Evolutionary conservation across 148 eudicot genomes (phyloP), one percentile per base, ranked within the genome.

Genomic region (Simmondsia chinensis): DNA sequence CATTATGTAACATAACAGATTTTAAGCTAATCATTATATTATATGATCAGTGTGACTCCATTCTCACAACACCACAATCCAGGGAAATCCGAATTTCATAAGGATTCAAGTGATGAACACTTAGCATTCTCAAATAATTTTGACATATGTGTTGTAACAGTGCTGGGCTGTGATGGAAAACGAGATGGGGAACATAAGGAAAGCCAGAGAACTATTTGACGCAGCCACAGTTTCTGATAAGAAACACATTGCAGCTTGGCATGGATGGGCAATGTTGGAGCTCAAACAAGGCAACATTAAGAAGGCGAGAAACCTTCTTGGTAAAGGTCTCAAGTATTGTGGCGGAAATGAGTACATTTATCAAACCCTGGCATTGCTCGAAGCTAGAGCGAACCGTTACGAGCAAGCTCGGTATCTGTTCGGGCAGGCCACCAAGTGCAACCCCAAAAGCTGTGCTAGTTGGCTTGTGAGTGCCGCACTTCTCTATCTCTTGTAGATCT

Each of bases 151-250:
- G 34, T 63, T 61, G 56, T 43, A 48, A 31, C 60, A 91, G 99
- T 85, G 99, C 28, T 85, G 95, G 99, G 99, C 95, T 50, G 86
- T 86, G 68, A 67, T 91, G 48, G 99, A 91, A 53, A 82, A 63
- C 51, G 81, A 70, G 63, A 33, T 77, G 64, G 94, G 99, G 7
- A 85, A 82, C 36, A 59, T 67, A 22, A 76, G 95, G 69, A 85
- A 64, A 70, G 95, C 99, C 15, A 55, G 95, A 59, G 83, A 85
- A 54, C 33, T 91, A 43, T 91, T 91, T 55, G 99, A 91, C 52
- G 99, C 99, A 9, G 83, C 99, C 56, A 91, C 99, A 40, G 99
- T 91, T 64, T 94, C 99, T 33, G 88, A 85, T 44, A 91, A 77
- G 76, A 91, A 45, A 63, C 99, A 91, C 52, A 61, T 85, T 58